phyloP scores from a whole-genome alignment of 805 yeast genomes.

The Lachancea meyersii region DNA sequence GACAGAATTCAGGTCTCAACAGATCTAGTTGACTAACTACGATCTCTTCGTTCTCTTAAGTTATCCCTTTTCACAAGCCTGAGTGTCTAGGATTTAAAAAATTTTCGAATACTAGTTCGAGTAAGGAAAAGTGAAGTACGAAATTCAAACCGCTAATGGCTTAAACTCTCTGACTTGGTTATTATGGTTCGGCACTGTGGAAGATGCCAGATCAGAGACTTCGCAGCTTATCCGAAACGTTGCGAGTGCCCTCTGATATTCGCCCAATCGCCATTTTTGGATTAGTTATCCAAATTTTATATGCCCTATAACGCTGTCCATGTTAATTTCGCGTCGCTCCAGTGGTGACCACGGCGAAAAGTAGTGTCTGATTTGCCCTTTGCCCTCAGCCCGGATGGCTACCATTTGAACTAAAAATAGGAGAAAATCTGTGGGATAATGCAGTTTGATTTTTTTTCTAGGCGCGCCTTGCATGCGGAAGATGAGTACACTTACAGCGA shows the following conservation, averaged over 20 bases:
- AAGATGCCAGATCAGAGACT: too few species aligned
- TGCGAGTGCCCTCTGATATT: too few species aligned
- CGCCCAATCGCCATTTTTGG: neutral
- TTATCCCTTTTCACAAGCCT: slow-evolving; percentile 2
- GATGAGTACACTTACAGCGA: neutral
- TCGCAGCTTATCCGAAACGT: too few species aligned
- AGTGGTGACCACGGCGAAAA: neutral
- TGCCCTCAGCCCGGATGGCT: neutral
- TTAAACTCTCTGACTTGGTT: too few species aligned
- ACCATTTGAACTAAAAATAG: neutral
- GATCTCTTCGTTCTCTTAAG: neutral
- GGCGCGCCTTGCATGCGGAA: neutral
- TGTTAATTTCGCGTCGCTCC: neutral
- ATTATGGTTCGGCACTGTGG: too few species aligned
- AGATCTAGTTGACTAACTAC: neutral
- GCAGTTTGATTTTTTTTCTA: neutral
- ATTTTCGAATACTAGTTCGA: slow-evolving; percentile 1
- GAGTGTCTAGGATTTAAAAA: neutral
- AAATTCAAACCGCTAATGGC: neutral
- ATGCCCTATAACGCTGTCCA: neutral
- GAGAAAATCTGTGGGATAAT: neutral
- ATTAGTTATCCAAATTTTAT: neutral
- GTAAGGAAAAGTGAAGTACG: neutral
- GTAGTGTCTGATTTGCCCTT: too few species aligned
- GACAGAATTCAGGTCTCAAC: neutral